Evolutionary conservation across 2,329 filamentous ascomycete species (phyloP), one percentile per base, ranked within the genome.

Genomic region (Triangularia verruculosa): DNA sequence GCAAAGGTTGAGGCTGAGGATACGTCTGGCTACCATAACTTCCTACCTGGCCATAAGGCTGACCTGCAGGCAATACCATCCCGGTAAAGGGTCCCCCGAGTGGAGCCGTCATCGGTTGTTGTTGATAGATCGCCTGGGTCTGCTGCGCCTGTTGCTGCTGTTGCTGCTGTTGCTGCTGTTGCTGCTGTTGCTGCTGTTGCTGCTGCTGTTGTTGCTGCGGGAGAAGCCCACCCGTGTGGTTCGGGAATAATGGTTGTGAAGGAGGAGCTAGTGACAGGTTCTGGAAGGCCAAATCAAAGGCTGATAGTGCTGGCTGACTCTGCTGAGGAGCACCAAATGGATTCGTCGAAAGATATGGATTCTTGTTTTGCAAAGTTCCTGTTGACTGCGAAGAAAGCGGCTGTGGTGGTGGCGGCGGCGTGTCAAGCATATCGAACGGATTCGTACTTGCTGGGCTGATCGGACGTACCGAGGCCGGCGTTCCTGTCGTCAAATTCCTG

Each of bases 251-350:
- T 11, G 86, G 83, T 69, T 86, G 86, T 8, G 76, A 72, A 17
- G 72, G 75, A 11, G 76, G 75, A 24, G 86, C 86, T 1, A 96
- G 78, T 39, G 91, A 87, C 76, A 97, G 82, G 66, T 85, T 87
- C 72, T 93, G 89, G 71, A 97, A 90, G 0, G 90, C 86, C 70
- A 90, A 86, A 67, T 87, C 86, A 17, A 93, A 75, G 11, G 73
- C 73, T 30, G 73, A 74, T 27, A 76, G 78, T 47, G 39, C 39
- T 20, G 67, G 68, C 12, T 59, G 57, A 20, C 8, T 77, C 65
- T 79, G 78, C 61, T 80, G 77, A 2, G 82, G 80, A 58, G 78
- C 74, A 8, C 89, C 83, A 69, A 93, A 94, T 4, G 91, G 91
- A 71, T 94, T 94, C 65, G 86, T 87, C 12, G 84, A 79, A 65